Base-by-base conservation (phyloP, 2,329 filamentous ascomycete genomes). In the Ophiocordyceps sinensis region DNA sequence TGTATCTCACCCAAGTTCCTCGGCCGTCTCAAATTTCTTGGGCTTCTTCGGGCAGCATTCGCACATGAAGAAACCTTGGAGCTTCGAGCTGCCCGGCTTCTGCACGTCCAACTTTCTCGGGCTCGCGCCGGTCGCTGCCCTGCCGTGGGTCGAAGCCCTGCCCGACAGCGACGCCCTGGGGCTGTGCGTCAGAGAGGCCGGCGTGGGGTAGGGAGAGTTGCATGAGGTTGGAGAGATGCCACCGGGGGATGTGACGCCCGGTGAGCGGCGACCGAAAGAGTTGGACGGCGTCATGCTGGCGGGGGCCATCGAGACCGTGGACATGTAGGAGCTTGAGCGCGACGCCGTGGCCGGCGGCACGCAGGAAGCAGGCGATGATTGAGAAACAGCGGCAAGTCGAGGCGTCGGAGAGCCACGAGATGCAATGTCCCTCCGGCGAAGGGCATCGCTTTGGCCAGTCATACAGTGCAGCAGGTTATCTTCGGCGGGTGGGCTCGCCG, bases 31-130 rank as follows among this genome's bases (percentile, higher is more conserved):
- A 53, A 95, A 95, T 55, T 93, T 94, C 62, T 93, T 94, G 2
- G 88, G 88, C 63, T 95, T 95, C 63, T 95, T 95, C 0, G 87
- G 88, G 62, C 88, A 96, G 60, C 89, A 96, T 54, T 94, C 86
- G 63, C 88, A 96, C 63, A 94, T 75, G 48, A 65, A 68, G 36
- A 71, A 70, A 1, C 63, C 68, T 43, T 72, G 69, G 23, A 75
- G 58, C 51, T 73, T 73, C n/a, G 67, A 58, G 4, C 58, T 59
- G 3, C 59, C 60, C 13, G 61, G 56, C 53, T 72, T 72, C 36
- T 66, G 59, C n/a, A 68, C 58, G 28, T 75, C 73, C 15, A 72
- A 54, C 49, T 71, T 73, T 28, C 71, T 65, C 1, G 72, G 69
- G 37, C 70, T 73, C 7, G 64, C 61, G 12, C 66, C 56, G 40